Evolutionary conservation across 75 land plant genomes (phyloP), one percentile per base, ranked within the genome.

Genomic region (Cupressus sempervirens): DNA sequence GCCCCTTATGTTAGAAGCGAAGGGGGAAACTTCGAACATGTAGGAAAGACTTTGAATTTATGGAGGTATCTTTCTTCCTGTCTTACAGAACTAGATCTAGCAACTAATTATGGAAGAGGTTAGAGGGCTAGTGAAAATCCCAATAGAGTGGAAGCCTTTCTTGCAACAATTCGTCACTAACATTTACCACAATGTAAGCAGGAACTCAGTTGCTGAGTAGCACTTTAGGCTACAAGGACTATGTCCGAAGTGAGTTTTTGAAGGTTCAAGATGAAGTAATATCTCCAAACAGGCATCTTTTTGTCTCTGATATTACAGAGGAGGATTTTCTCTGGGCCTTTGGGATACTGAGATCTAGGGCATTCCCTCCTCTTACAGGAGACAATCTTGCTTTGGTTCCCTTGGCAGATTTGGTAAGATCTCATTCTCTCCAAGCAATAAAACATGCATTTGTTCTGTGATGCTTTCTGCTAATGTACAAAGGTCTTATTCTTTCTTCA

Each of bases 321-420:
- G 92, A 92, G 38, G 94, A 94, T 34, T 96, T 97, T 88, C 84
- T 92, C 1, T 96, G 99, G 99, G 99, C 98, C 40, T 97, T 97
- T 84, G 98, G 95, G 34, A 92, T 96, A 32, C 88, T 97, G 50
- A 92, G 97, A 86, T 97, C 99, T 7, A 93, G 98, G 82, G 90
- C 97, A 83, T 97, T 97, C 89, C 87, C 96, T 38, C 95, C 93
- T 16, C 88, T 96, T 41, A 92, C 91, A 35, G 96, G 95, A 62
- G 93, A 96, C 56, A 91, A 91, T 70, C 93, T 97, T 23, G 95
- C 93, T 62, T 84, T 97, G 50, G 88, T 97, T 53, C 99, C 99
- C 58, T 85, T 97, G 11, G 99, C 95, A 67, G 98, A 97, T 68
- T 90, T 96, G 83, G 96, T 94, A 92, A 89, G 86, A 43, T 83